Conservation (phyloP, 2,329 filamentous ascomycete species). For the Alternaria atra region DNA sequence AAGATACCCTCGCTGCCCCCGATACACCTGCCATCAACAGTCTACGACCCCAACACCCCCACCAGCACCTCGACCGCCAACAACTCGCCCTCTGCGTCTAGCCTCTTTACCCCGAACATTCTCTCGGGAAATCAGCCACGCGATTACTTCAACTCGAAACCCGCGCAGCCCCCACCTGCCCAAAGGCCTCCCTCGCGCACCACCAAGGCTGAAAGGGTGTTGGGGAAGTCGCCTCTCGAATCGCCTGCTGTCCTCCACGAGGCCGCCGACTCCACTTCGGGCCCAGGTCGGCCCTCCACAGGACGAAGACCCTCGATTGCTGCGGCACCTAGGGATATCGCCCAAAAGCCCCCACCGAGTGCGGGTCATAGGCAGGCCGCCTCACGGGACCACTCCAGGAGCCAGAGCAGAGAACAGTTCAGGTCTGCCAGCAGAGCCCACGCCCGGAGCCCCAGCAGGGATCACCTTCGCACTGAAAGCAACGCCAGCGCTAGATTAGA, state of each 20-base stretch:
- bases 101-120: slow-evolving; percentile 45
- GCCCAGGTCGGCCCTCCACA: slow-evolving; percentile 31
- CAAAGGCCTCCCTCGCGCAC: slow-evolving; percentile 44
- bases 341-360: slow-evolving; percentile 33
- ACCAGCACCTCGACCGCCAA: slow-evolving; percentile 38
- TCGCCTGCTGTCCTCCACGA: slow-evolving; percentile 49
- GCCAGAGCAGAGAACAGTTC: slow-evolving; percentile 35
- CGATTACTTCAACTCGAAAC: slow-evolving; percentile 53
- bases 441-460: slow-evolving; percentile 20
- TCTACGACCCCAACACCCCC: slow-evolving; percentile 50
- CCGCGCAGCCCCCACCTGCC: slow-evolving; percentile 22
- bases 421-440: slow-evolving; percentile 22
- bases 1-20: slow-evolving; percentile 43
- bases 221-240: slow-evolving; percentile 45
- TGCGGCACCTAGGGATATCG: slow-evolving; percentile 22
- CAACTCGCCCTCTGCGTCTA: slow-evolving; percentile 47
- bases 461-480: slow-evolving; percentile 42
- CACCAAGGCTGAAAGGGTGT: slow-evolving; percentile 36
- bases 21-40: slow-evolving; percentile 45
- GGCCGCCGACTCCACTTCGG: slow-evolving; percentile 32
- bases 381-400: slow-evolving; percentile 28
- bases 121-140: slow-evolving; percentile 33
- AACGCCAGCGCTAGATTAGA: slow-evolving; percentile 45
- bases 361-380: slow-evolving; percentile 28
- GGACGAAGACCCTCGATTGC: slow-evolving; percentile 32